These are phyloP conservation scores for Lobosporangium transversale DNA, from an alignment of 192 early-diverging fungal species.

Conservation along the genomic window DNA sequence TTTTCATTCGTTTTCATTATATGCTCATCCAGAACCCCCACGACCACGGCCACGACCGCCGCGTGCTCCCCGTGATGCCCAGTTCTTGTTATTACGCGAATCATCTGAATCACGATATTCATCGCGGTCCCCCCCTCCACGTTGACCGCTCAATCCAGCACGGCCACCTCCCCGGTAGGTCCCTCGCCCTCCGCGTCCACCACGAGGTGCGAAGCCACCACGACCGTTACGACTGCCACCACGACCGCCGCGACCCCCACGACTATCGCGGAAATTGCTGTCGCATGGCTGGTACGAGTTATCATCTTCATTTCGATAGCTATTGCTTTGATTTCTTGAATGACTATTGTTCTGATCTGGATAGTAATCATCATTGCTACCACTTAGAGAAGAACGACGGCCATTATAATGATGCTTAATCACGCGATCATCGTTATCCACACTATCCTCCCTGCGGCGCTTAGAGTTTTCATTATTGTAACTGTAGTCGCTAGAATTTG, in stretches of 20 bases:
- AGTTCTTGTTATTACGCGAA: neutral
- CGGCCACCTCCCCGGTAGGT: neutral
- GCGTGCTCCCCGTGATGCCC: conserved; percentile 18
- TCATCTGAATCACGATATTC: neutral
- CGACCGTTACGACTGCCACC: conserved; percentile 18
- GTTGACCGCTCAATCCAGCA: conserved; percentile 1
- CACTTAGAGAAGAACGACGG: neutral
- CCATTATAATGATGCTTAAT: neutral
- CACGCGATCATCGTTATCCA: neutral
- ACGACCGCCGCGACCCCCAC: conserved; percentile 13
- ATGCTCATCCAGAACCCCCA: conserved; percentile 8
- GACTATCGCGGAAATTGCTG: neutral
- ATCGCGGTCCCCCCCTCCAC: neutral
- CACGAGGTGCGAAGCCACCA: neutral
- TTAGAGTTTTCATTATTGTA: neutral
- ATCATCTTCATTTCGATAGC: conserved; percentile 1
- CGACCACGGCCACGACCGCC: conserved; percentile 6
- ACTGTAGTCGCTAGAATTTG: neutral
- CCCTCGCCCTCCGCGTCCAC: neutral
- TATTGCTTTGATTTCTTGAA: neutral
- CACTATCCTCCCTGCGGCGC: neutral
- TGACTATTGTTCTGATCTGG: neutral
- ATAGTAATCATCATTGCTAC: neutral
- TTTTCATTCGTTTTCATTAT: conserved; percentile 9
- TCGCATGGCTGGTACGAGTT: neutral